A percentile compares a stretch with the other conserved stretches of the same genome.
phyloP scores from a whole-genome alignment of 108 stramenopile species.

The Fistulifera pelliculosa region DNA sequence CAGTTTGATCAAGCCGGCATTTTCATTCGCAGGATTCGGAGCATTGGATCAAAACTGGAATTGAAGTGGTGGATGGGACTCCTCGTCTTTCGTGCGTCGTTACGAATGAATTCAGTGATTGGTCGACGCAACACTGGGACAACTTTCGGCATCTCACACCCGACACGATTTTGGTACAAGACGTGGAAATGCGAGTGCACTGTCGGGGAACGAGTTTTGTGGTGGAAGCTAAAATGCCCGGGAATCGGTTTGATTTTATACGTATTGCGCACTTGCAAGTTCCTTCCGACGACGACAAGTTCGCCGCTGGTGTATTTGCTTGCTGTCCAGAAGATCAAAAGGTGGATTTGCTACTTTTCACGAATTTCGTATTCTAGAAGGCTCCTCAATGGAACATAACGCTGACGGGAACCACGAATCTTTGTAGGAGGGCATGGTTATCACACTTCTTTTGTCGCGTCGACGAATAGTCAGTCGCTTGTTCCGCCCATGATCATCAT shows the following conservation, averaged over 20 bases:
- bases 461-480: no score
- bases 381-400: constrained; percentile 24
- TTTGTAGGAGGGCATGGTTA: no score
- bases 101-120: constrained; percentile 40
- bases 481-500: no score
- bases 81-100: constrained; percentile 47
- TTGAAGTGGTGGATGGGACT: constrained; percentile 28
- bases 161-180: not conserved
- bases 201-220: constrained; percentile 22
- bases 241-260: constrained; percentile 18
- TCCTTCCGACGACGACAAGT: not conserved
- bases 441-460: no score
- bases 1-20: constrained; percentile 50
- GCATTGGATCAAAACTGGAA: constrained; percentile 40
- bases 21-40: constrained; percentile 23
- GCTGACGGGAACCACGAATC: constrained; percentile 13
- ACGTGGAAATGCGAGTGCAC: constrained; percentile 20
- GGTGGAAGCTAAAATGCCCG: constrained; percentile 22
- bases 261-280: constrained; percentile 19
- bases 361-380: constrained; percentile 11
- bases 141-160: not conserved
- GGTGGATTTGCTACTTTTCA: constrained; percentile 22
- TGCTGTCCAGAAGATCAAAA: constrained; percentile 23
- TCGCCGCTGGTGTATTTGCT: constrained; percentile 23
- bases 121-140: constrained; percentile 32